Base-by-base conservation (phyloP, 1,139 yeast species). In the Blastobotrys serpentis region DNA sequence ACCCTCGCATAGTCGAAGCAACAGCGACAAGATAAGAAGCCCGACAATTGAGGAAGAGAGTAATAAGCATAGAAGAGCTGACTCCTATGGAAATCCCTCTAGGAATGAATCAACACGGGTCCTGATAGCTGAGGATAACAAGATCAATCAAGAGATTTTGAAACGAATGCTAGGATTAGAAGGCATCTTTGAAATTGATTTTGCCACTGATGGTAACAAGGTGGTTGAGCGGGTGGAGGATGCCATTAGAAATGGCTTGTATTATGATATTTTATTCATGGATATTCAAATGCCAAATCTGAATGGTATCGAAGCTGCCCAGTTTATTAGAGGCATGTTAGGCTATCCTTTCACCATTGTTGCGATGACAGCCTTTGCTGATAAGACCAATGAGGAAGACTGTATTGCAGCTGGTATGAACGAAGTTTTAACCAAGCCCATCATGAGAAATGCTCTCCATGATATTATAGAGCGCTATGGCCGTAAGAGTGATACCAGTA, bases 271-370 rank as follows among this genome's bases (percentile, higher is more conserved):
- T 47, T 79, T 92, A 5, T 86, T 92, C 62, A 90, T 92, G 98
- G 98, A 92, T 68, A 88, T 92, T 46, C 96, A 89, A 66, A 92
- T 92, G 98, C 98, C 98, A 2, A 82, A 79, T 57, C 76, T 87
- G 56, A 95, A 89, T 65, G 98, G 98, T 1, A 69, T 90, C 40
- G 73, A 81, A 26, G 95, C 98, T 1, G 87, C 97, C 0, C 78
- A 74, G 57, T 73, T 77, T 64, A 86, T 92, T 39, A 74, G 96
- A 44, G 70, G 76, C 25, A 81, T 83, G 44, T 68, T 86, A 49
- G 76, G 78, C 2, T 89, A 78, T 63, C 70, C 71, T 0, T 77
- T 78, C 21, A 96, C 97, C 0, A 89, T 92, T 51, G 89, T 92
- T 44, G 98, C 98, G 0, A 72, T 92, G 52, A 92, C 98, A 0